Percentiles rank a stretch among this genome's conserved stretches.
Evolutionary conservation across 306 rosid species (phyloP).

Genomic region (Pterocarpus macrocarpus): DNA sequence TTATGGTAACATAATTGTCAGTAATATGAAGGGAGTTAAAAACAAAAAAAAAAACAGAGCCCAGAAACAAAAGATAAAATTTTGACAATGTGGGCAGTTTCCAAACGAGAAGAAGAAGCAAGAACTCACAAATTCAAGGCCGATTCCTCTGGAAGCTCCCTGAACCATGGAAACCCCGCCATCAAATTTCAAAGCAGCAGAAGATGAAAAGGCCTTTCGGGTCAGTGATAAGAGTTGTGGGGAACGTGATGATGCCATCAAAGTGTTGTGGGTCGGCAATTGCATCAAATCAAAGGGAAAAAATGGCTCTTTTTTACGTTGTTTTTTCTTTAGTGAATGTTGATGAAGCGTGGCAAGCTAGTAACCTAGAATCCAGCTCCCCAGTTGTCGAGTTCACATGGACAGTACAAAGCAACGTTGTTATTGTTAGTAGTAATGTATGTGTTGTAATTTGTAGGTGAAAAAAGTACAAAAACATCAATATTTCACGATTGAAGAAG

Average conservation of each 20-base stretch:
- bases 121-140: slow-evolving; percentile 62
- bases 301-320: not conserved
- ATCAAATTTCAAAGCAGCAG: slow-evolving; percentile 39
- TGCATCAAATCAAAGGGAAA: slow-evolving; percentile 11
- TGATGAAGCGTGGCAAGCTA: slow-evolving; percentile 41
- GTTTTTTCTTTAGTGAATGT: not conserved
- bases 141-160: slow-evolving; percentile 75
- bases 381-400: not conserved
- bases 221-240: slow-evolving; percentile 30
- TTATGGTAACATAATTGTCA: not conserved
- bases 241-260: slow-evolving; percentile 55
- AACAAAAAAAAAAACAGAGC: not conserved
- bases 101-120: slow-evolving; percentile 1
- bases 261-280: slow-evolving; percentile 18
- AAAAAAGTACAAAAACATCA: not conserved
- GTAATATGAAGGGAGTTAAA: not conserved
- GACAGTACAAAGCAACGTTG: not conserved
- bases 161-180: slow-evolving; percentile 62
- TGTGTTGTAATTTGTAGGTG: slow-evolving; percentile 3
- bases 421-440: not conserved
- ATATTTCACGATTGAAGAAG: not conserved
- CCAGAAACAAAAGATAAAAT: slow-evolving; percentile 1
- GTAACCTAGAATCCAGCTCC: slow-evolving; percentile 17
- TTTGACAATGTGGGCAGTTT: slow-evolving; percentile 25
- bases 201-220: slow-evolving; percentile 47